A percentile compares a stretch with the other conserved stretches of the same genome.
These are phyloP conservation scores for Beauveria australis DNA, from an alignment of 2,329 filamentous ascomycete genomes.

Conservation along the genomic window DNA sequence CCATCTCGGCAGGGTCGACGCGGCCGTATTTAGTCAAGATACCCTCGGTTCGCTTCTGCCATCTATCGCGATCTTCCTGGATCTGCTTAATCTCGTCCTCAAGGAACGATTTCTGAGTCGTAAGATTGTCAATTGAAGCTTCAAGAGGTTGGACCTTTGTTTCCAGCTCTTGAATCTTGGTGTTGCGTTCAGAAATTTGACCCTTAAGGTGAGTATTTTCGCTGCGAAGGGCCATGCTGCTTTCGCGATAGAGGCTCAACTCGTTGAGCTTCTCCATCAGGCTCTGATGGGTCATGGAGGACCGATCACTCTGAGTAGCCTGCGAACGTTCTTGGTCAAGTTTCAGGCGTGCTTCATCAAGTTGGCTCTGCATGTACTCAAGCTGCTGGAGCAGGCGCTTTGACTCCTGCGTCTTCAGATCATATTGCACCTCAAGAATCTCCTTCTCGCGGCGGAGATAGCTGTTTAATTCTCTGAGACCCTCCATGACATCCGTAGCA, in stretches of 20 bases:
- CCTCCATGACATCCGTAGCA: constrained; percentile 56
- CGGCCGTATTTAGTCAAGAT: constrained; percentile 95
- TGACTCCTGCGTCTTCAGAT: constrained; percentile 77
- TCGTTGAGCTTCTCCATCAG: constrained; percentile 93
- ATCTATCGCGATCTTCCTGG: constrained; percentile 84
- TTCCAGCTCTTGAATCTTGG: constrained; percentile 66
- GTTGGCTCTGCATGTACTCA: constrained; percentile 75
- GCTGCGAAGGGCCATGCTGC: constrained; percentile 80
- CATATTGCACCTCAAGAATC: constrained; percentile 93
- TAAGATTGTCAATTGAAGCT: constrained; percentile 69
- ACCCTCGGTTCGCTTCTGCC: constrained; percentile 92
- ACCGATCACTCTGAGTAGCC: constrained; percentile 64
- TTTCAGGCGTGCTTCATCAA: constrained; percentile 83
- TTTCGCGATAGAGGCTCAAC: constrained; percentile 91
- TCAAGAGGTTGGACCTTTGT: constrained; percentile 75
- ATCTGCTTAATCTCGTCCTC: constrained; percentile 84
- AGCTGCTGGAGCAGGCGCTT: constrained; percentile 87
- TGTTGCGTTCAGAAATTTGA: constrained; percentile 65
- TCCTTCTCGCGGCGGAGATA: constrained; percentile 95
- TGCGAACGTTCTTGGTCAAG: constrained; percentile 80
- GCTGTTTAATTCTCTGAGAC: constrained; percentile 80
- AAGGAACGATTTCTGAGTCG: constrained; percentile 71
- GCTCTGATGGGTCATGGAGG: constrained; percentile 73
- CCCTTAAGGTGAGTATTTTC: constrained; percentile 74
- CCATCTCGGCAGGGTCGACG: constrained; percentile 86